phyloP scores from a whole-genome alignment of 2,329 filamentous ascomycete species.

The Exophiala sp. region DNA sequence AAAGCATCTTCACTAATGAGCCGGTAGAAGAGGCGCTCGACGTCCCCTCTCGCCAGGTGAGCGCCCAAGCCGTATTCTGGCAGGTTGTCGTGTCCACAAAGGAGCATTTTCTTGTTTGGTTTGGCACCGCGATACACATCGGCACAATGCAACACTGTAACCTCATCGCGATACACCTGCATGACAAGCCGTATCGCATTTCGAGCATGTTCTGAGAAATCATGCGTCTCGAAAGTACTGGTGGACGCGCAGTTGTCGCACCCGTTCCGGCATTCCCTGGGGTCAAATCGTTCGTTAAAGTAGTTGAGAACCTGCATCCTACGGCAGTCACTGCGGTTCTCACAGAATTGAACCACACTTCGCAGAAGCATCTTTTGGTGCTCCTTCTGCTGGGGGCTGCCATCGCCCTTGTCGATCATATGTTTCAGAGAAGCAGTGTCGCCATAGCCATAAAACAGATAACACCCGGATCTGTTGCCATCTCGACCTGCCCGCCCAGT shows the following conservation, averaged over 20 bases:
- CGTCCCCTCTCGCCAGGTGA: slow-evolving; percentile 64
- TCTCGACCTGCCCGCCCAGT: slow-evolving; percentile 92
- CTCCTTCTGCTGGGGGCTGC: slow-evolving; percentile 70
- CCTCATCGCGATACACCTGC: slow-evolving; percentile 50
- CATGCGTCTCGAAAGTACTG: slow-evolving; percentile 62
- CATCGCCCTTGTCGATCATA: slow-evolving; percentile 79
- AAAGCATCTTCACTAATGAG: slow-evolving; percentile 70
- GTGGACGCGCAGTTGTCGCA: slow-evolving; percentile 88
- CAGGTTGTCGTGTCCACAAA: slow-evolving; percentile 47
- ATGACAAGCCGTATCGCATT: slow-evolving; percentile 64
- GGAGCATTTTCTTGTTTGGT: slow-evolving; percentile 50
- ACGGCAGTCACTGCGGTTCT: slow-evolving; percentile 82
- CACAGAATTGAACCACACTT: slow-evolving; percentile 78
- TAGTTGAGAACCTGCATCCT: slow-evolving; percentile 85
- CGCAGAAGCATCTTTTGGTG: slow-evolving; percentile 80
- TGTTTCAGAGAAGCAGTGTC: slow-evolving; percentile 68
- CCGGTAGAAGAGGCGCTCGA: slow-evolving; percentile 76
- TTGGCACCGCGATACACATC: slow-evolving; percentile 72
- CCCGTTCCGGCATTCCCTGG: slow-evolving; percentile 61
- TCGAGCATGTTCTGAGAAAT: slow-evolving; percentile 70
- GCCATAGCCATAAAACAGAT: slow-evolving; percentile 76
- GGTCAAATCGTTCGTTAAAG: slow-evolving; percentile 78
- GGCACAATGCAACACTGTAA: slow-evolving; percentile 75
- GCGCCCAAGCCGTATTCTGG: slow-evolving; percentile 63
- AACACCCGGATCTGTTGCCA: slow-evolving; percentile 79